phyloP scores from a whole-genome alignment of 1,284 basidiomycete species.

The Athelia psychrophila region DNA sequence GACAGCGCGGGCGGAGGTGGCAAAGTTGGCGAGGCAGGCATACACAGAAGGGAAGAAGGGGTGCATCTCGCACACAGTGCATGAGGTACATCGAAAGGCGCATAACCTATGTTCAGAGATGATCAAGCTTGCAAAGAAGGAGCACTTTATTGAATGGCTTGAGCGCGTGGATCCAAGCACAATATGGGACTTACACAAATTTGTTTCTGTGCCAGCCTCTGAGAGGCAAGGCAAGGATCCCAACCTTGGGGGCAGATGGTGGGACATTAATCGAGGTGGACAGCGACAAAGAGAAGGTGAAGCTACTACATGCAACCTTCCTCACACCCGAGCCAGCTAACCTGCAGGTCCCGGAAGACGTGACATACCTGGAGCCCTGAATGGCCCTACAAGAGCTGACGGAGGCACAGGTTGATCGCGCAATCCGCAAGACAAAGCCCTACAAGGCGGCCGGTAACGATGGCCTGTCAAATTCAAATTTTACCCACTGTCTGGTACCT shows the following conservation, averaged over 20 bases:
- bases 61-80: conserved; percentile 12
- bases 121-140: conserved; percentile 16
- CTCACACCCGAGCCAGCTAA: conserved; percentile 10
- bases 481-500: conserved; percentile 19
- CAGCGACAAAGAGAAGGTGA: conserved; percentile 38
- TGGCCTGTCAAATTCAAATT: conserved; percentile 26
- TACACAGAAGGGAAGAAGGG: conserved; percentile 3
- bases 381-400: conserved; percentile 10
- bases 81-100: conserved; percentile 5
- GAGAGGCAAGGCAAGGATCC: conserved; percentile 24
- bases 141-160: conserved; percentile 28
- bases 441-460: conserved; percentile 29
- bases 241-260: conserved; percentile 16
- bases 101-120: conserved; percentile 16
- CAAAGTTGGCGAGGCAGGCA: conserved; percentile 12
- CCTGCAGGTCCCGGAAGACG: background rate
- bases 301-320: conserved; percentile 41
- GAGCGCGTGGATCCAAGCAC: conserved; percentile 13
- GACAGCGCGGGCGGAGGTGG: conserved; percentile 5
- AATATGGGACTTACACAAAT: conserved; percentile 25
- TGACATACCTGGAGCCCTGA: conserved; percentile 19
- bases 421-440: conserved; percentile 17
- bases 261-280: conserved; percentile 12
- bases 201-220: conserved; percentile 15
- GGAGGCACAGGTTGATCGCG: conserved; percentile 10